phyloP scores from a whole-genome alignment of 2,329 filamentous ascomycete genomes.

The Sporothrix brunneoviolacea region DNA sequence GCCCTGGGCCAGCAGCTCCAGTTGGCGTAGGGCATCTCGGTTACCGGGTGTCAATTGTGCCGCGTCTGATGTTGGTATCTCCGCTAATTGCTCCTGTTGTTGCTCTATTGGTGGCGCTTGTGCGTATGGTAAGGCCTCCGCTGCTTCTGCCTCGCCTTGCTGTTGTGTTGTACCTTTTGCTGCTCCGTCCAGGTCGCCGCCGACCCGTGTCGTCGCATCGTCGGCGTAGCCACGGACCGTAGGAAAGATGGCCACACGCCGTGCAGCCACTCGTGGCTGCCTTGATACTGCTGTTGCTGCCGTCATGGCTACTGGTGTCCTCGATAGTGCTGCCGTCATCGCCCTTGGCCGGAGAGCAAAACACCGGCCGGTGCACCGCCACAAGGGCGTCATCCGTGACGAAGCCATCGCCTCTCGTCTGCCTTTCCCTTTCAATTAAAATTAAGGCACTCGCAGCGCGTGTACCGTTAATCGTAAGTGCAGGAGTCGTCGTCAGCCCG shows the following conservation, averaged over 20 bases:
- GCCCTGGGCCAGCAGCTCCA: slow-evolving; percentile 29
- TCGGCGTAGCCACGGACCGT: slow-evolving; percentile 24
- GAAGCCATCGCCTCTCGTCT: slow-evolving; percentile 41
- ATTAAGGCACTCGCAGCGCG: too few relatives aligned
- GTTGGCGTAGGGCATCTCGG: slow-evolving; percentile 33
- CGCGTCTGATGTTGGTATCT: too few relatives aligned
- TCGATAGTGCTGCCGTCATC: slow-evolving; percentile 16
- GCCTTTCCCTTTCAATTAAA: too few relatives aligned
- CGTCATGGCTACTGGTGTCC: background rate
- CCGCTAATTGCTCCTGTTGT: too few relatives aligned
- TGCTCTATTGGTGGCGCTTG: too few relatives aligned
- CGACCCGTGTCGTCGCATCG: slow-evolving; percentile 15
- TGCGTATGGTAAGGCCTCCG: background rate
- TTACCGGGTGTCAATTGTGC: slow-evolving; percentile 32
- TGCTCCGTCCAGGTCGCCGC: background rate
- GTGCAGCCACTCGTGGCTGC: background rate
- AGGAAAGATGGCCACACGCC: slow-evolving; percentile 11
- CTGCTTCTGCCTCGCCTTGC: background rate
- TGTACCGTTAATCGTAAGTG: too few relatives aligned
- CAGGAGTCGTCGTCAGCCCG: too few relatives aligned
- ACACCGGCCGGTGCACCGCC: slow-evolving; percentile 31
- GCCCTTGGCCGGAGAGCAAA: slow-evolving; percentile 34
- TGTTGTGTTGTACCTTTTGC: background rate
- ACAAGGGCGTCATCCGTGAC: slow-evolving; percentile 45
- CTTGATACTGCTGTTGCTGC: background rate